A percentile compares a stretch with the other conserved stretches of the same genome.
phyloP scores from a whole-genome alignment of 2,329 filamentous ascomycete genomes.

The Pseudomassariella vexata region DNA sequence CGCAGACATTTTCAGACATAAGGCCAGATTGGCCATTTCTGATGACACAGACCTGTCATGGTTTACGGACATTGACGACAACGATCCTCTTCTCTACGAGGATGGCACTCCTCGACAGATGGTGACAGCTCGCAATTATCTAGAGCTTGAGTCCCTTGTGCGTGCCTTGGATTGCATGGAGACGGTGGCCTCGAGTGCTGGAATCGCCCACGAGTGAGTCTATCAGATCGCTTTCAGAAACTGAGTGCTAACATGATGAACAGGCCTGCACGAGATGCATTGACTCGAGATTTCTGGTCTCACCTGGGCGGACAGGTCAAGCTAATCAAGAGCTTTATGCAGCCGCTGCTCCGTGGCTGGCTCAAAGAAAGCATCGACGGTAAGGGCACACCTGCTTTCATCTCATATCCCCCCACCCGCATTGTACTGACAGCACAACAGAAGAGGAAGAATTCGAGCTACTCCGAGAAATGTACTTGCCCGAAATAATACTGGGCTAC shows the following conservation, averaged over 20 bases:
- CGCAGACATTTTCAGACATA: conserved; percentile 36
- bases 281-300: conserved; percentile 42
- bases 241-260: too few relatives aligned
- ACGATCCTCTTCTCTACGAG: conserved; percentile 22
- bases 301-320: conserved; percentile 50
- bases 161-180: conserved; percentile 63
- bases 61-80: conserved; percentile 21
- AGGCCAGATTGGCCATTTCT: conserved; percentile 22
- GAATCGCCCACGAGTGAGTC: conserved; percentile 46
- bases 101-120: conserved; percentile 35
- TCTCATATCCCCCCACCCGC: not conserved
- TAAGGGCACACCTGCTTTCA: conserved; percentile 28
- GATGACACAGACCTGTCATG: conserved; percentile 26
- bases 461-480: conserved; percentile 74
- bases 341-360: conserved; percentile 60
- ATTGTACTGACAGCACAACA: conserved; percentile 8
- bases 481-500: conserved; percentile 80
- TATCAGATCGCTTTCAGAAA: too few relatives aligned
- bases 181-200: conserved; percentile 53
- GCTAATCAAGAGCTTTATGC: conserved; percentile 48
- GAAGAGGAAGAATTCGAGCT: conserved; percentile 56
- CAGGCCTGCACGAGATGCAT: too few relatives aligned
- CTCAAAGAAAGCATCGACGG: conserved; percentile 49
- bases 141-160: conserved; percentile 64
- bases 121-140: conserved; percentile 52